Evolutionary conservation across 495 filamentous ascomycete species (phyloP).

Genomic region (Penicillium longicatenatum): DNA sequence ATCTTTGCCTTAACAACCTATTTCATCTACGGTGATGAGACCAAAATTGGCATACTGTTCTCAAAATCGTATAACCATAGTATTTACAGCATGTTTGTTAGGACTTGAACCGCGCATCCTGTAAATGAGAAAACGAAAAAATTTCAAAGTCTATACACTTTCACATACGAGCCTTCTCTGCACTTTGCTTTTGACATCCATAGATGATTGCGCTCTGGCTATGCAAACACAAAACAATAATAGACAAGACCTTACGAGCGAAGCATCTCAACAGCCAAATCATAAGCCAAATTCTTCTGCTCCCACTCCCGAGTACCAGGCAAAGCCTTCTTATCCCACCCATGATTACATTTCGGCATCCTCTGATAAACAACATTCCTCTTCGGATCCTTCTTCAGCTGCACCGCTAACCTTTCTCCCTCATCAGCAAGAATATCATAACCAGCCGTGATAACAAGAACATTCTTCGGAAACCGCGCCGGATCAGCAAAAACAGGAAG

Average conservation of each 20-base stretch:
- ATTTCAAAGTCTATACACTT: neutral
- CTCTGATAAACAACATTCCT: conserved; percentile 1
- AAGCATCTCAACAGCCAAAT: conserved; percentile 12
- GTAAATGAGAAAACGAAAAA: neutral
- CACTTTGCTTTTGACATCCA: neutral
- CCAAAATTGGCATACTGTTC: too few species aligned
- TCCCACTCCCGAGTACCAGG: neutral
- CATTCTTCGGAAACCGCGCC: neutral
- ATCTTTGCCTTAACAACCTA: neutral
- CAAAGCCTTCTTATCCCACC: conserved; percentile 4
- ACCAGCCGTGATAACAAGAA: conserved; percentile 6
- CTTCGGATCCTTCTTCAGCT: neutral
- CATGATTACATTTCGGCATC: conserved; percentile 11
- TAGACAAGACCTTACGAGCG: neutral
- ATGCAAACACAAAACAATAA: neutral
- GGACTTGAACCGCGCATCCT: too few species aligned
- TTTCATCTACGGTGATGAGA: neutral
- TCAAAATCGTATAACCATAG: too few species aligned
- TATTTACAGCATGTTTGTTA: too few species aligned
- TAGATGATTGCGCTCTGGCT: neutral
- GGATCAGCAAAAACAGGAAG: conserved; percentile 4
- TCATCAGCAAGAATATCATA: conserved; percentile 8
- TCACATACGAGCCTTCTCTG: neutral
- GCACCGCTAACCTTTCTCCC: conserved; percentile 5
- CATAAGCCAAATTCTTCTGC: conserved; percentile 7